phyloP scores from a whole-genome alignment of 768 basidiomycete genomes.

The Phanerodontia chrysosporium region DNA sequence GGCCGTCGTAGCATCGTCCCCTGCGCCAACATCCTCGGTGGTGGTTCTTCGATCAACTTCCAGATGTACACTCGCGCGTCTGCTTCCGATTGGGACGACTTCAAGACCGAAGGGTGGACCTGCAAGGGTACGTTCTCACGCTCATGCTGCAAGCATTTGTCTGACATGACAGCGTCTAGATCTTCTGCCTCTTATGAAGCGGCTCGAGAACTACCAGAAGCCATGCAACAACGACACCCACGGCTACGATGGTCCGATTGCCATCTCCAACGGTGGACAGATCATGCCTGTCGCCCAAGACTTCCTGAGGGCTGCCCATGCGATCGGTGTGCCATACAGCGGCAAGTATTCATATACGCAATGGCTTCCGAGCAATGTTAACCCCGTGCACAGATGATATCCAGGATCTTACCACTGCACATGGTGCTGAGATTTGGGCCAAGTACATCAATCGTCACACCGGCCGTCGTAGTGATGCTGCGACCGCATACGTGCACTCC shows the following conservation, averaged over 20 bases:
- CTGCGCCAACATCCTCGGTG: constrained; percentile 52
- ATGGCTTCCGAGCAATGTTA: not conserved
- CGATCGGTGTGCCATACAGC: constrained; percentile 60
- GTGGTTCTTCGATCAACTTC: constrained; percentile 60
- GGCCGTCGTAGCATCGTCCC: constrained; percentile 67
- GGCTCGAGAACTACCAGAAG: constrained; percentile 76
- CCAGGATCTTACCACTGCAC: constrained; percentile 57
- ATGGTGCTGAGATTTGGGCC: constrained; percentile 70
- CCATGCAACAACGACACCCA: constrained; percentile 62
- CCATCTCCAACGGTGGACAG: constrained; percentile 66
- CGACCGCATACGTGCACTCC: constrained; percentile 67
- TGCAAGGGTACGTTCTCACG: constrained; percentile 42
- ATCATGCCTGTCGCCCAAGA: constrained; percentile 63
- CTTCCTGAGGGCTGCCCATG: constrained; percentile 60
- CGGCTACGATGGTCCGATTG: constrained; percentile 72
- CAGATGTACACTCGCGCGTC: constrained; percentile 76
- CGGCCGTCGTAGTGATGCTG: constrained; percentile 67
- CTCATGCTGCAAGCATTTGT: not conserved
- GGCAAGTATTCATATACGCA: constrained; percentile 35
- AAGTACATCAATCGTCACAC: constrained; percentile 76
- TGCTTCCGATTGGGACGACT: constrained; percentile 73
- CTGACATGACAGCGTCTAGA: constrained; percentile 31
- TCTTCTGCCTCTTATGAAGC: constrained; percentile 68
- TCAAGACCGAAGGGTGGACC: constrained; percentile 68
- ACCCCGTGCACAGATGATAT: constrained; percentile 48